A percentile compares a stretch with the other conserved stretches of the same genome.
Evolutionary conservation across 2,329 filamentous ascomycete genomes (phyloP).

Genomic region (Colletotrichum trifolii): DNA sequence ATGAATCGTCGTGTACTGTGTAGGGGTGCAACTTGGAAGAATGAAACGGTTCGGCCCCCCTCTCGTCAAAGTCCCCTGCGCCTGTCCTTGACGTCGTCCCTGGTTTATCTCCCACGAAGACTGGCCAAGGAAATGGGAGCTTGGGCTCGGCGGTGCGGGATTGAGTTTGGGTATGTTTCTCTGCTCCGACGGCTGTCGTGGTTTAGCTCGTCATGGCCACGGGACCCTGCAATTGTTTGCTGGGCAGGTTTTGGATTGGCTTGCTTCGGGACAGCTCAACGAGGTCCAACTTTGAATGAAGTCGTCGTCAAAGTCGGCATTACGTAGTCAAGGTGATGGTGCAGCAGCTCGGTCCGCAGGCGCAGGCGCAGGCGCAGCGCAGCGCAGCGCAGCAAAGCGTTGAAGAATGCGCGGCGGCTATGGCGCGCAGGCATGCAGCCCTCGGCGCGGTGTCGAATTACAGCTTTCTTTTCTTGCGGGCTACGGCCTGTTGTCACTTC

Average conservation of each 20-base stretch:
- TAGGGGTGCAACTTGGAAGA: slow-evolving; percentile 18
- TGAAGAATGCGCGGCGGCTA: slow-evolving; percentile 32
- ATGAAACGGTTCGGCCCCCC: slow-evolving; percentile 28
- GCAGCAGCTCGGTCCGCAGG: slow-evolving; percentile 8
- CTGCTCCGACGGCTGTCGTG: slow-evolving; percentile 10
- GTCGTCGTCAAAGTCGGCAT: slow-evolving; percentile 3
- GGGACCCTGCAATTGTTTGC: slow-evolving; percentile 19
- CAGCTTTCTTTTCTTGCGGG: slow-evolving; percentile 24
- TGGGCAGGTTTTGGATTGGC: slow-evolving; percentile 13
- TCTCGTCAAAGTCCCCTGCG: slow-evolving; percentile 17
- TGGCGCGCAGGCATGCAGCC: slow-evolving; percentile 30
- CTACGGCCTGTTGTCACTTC: slow-evolving; percentile 24
- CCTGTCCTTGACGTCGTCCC: slow-evolving; percentile 15
- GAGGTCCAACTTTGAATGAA: slow-evolving; percentile 12
- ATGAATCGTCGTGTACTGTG: slow-evolving; percentile 25
- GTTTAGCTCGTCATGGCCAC: not conserved
- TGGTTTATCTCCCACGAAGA: slow-evolving; percentile 29
- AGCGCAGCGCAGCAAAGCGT: slow-evolving; percentile 13
- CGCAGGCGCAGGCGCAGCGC: not conserved
- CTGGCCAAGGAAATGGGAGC: slow-evolving; percentile 18
- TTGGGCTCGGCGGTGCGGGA: slow-evolving; percentile 27
- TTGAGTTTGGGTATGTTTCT: slow-evolving; percentile 16
- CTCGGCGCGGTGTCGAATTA: slow-evolving; percentile 10
- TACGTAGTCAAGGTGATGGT: slow-evolving; percentile 12
- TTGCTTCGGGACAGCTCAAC: slow-evolving; percentile 18